Evolutionary conservation across 176 grass and related monocot species (phyloP), one percentile per base, ranked within the genome.

Genomic region (Aegilops tauschii): DNA sequence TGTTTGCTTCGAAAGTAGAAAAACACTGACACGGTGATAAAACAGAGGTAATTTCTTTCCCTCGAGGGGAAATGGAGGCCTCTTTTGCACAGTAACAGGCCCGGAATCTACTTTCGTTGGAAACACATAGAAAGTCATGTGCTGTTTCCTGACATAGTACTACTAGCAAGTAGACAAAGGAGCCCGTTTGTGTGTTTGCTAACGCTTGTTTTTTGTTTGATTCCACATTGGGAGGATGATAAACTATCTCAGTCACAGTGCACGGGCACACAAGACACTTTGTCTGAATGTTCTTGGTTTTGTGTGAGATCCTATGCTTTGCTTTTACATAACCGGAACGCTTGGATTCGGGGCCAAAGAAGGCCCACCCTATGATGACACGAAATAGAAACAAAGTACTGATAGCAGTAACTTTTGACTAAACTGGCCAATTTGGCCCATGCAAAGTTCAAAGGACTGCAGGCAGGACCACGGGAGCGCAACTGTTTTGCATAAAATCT

Each of bases 281-380:
- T 90, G 89, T 90, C 89, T 80, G 80, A 90, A 90, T 80, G 89
- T 90, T 90, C 68, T 49, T 84, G 85, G 74, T 74, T 81, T 8
- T 0, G 6, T 66, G 80, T 67, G 74, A 80, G 65, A 74, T 64
- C 89, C 6, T 27, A n/a, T 58, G 54, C 75, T 36, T 36, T 11
- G 42, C 3, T 5, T 62, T 50, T 39, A 16, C 69, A 63, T 50
- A 30, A 45, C 34, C 6, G 30, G 59, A 69, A 69, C 25, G 63
- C 61, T 71, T 81, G 69, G 79, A 62, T 86, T 77, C 81, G 62
- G 59, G 12, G 65, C 23, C 64, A 65, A 64, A 25, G 8, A 82
- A 50, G 79, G 83, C 37, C 34, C 45, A 13, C 77, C 3, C 3
- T 58, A 58, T 58, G 54, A 6, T 39, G 27, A 35, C 44, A 80